Conservation (phyloP, 495 filamentous ascomycete genomes). For the Daldinia loculata region DNA sequence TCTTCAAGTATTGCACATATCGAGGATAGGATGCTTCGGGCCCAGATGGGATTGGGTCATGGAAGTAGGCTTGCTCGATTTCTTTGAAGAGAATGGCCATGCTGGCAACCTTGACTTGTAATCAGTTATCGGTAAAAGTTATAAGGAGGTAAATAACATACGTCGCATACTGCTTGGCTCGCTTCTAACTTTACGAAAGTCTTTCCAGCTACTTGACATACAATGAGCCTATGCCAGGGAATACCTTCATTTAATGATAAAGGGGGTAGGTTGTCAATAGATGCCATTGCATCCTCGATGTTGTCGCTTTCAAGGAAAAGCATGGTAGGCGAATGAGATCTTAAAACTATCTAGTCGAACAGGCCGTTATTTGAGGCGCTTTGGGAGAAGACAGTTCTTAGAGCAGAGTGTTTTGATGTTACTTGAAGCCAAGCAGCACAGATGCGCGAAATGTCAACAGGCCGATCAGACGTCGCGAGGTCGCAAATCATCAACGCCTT, state of each 20-base stretch:
- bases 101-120: slow-evolving; percentile 42
- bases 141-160: slow-evolving; percentile 13
- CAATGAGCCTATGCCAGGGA: slow-evolving; percentile 56
- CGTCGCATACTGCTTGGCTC: slow-evolving; percentile 57
- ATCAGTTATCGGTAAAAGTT: slow-evolving; percentile 13
- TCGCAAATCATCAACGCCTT: slow-evolving; percentile 69
- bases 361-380: slow-evolving; percentile 52
- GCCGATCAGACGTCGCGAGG: slow-evolving; percentile 52
- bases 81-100: slow-evolving; percentile 55
- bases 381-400: slow-evolving; percentile 57
- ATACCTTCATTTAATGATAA: slow-evolving; percentile 48
- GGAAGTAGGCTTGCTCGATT: slow-evolving; percentile 53
- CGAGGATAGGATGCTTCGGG: slow-evolving; percentile 50
- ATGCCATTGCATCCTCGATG: slow-evolving; percentile 52
- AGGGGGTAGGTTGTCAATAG: slow-evolving; percentile 53
- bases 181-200: slow-evolving; percentile 58
- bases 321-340: slow-evolving; percentile 55
- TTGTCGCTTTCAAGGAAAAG: slow-evolving; percentile 57
- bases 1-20: slow-evolving; percentile 51
- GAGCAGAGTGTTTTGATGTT: slow-evolving; percentile 48
- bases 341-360: slow-evolving; percentile 55
- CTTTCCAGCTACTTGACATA: slow-evolving; percentile 54
- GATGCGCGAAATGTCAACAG: slow-evolving; percentile 53
- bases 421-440: slow-evolving; percentile 57
- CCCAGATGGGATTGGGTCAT: slow-evolving; percentile 40